phyloP scores from a whole-genome alignment of 495 filamentous ascomycete species.

The Lasiosphaeriaceae sp. region DNA sequence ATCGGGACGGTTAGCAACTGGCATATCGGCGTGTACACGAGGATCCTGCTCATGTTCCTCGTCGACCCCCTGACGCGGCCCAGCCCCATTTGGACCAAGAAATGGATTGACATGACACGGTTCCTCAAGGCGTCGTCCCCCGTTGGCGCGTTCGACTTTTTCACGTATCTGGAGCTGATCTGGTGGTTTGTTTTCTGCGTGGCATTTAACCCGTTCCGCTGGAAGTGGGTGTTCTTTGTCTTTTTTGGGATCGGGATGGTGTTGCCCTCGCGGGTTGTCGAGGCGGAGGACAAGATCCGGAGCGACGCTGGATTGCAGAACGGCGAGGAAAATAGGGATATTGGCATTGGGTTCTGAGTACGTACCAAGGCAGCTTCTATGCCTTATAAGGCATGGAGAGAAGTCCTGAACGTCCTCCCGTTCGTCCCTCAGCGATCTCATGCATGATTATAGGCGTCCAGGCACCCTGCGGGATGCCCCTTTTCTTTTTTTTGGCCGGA shows the following conservation, averaged over 20 bases:
- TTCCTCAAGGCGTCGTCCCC: conserved; percentile 65
- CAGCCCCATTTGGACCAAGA: conserved; percentile 68
- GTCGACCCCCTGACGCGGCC: conserved; percentile 73
- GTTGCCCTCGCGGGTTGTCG: conserved; percentile 62
- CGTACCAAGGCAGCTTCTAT: no score
- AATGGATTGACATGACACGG: conserved; percentile 84
- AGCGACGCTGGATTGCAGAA: conserved; percentile 33
- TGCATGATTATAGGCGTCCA: no score
- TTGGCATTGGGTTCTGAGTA: conserved; percentile 18
- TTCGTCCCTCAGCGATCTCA: no score
- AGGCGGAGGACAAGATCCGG: conserved; percentile 56
- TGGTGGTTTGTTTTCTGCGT: conserved; percentile 84
- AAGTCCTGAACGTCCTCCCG: no score
- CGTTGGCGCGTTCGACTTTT: conserved; percentile 76
- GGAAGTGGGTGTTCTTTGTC: conserved; percentile 77
- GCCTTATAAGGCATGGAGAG: no score
- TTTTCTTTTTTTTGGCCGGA: no score
- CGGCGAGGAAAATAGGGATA: conserved; percentile 4
- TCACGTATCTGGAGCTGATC: conserved; percentile 77
- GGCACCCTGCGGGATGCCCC: no score
- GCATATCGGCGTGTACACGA: conserved; percentile 85
- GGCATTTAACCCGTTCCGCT: conserved; percentile 77
- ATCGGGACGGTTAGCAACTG: conserved; percentile 82
- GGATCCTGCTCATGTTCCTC: conserved; percentile 81
- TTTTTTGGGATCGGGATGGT: conserved; percentile 68